Base-by-base conservation (phyloP, 2,329 filamentous ascomycete genomes). In the Aspergillus tubingensis region DNA sequence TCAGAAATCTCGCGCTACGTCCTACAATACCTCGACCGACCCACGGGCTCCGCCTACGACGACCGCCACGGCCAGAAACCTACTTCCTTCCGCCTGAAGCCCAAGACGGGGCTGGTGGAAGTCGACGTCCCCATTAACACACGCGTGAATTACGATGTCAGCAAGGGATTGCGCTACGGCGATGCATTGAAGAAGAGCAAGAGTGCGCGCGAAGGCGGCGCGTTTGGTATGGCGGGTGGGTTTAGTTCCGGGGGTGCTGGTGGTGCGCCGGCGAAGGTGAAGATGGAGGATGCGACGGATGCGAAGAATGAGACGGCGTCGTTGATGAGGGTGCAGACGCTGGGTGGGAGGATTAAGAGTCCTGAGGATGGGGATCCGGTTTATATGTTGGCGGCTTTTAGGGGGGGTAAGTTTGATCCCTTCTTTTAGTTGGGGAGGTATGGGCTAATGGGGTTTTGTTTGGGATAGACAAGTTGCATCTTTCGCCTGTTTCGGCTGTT, bases 311-410 rank as follows among this genome's bases (percentile, higher is more conserved):
- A 72, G 60, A 63, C 67, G 82, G 86, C 74, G 57, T 76, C 68
- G 70, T 73, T 96, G 3, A 79, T 97, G 72, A 83, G 87, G 53
- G 90, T 87, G 61, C 92, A 96, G 80, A 96, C 92, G 0, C 82
- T 96, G 21, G 93, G 92, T 49, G 95, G 95, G 0, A 88, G 94
- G 74, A 88, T 91, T 62, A 83, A 88, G 11, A 84, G 86, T 43
- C 81, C 87, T 2, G 86, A 88, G 65, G 85, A 89, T 65, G 89
- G 89, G 21, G 89, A 91, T 66, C 85, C 86, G 8, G 80, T 83
- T 66, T 96, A 96, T 79, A 96, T 97, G 88, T 84, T 97, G 53
- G 95, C 92, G 27, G 89, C 92, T n/a, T 97, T 98, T 74, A 86
- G 89, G 72, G 89, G 89, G 54, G 86, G 91, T 94, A 77, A 68